These are phyloP conservation scores for Eleusine indica DNA, from an alignment of 176 grass and related monocot species.

Conservation along the genomic window DNA sequence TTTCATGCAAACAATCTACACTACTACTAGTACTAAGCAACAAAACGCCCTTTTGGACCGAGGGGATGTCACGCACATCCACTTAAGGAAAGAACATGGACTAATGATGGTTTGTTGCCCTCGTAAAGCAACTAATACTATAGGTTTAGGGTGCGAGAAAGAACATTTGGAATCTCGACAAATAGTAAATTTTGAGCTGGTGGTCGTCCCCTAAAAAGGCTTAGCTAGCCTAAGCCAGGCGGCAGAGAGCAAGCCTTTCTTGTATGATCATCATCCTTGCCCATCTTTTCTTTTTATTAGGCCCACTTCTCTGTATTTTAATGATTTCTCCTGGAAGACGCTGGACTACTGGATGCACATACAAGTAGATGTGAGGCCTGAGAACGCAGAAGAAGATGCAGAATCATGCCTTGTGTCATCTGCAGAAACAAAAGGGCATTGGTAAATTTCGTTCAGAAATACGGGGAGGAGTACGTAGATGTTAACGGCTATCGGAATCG, in stretches of 20 bases:
- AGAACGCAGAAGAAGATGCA: no score
- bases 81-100: constrained; percentile 56
- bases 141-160: constrained; percentile 12
- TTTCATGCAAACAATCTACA: constrained; percentile 41
- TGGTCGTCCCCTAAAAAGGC: constrained; percentile 36
- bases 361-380: no score
- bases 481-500: background rate
- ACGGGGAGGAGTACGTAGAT: background rate
- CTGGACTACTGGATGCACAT: background rate
- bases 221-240: constrained; percentile 35
- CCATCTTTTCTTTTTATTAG: constrained; percentile 22
- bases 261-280: constrained; percentile 34
- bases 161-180: constrained; percentile 76
- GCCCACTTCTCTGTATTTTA: background rate
- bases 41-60: constrained; percentile 17
- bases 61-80: background rate
- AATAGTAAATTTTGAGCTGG: constrained; percentile 14
- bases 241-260: constrained; percentile 47
- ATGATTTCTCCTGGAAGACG: background rate
- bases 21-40: no score
- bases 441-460: background rate
- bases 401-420: background rate
- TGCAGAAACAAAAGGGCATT: background rate
- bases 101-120: constrained; percentile 40
- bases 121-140: constrained; percentile 10